A percentile compares a stretch with the other conserved stretches of the same genome.
Evolutionary conservation across 257 asterid species (phyloP).

Genomic region (Forsythia viridissima): DNA sequence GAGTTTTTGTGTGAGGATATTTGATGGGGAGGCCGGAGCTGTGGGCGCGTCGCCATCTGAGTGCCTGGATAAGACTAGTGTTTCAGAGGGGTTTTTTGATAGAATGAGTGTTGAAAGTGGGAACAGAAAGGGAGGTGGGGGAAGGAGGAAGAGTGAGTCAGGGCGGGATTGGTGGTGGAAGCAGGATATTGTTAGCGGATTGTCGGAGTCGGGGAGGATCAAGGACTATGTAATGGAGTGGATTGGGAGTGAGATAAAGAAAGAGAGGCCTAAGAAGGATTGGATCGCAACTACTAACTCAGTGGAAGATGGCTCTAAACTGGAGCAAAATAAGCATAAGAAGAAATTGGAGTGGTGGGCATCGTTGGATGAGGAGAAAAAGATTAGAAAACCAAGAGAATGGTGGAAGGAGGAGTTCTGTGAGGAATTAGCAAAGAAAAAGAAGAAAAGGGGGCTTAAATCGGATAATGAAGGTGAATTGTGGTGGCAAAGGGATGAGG

Average conservation of each 20-base stretch:
- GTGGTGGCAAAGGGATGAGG: constrained; percentile 90
- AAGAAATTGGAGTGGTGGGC: constrained; percentile 82
- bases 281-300: constrained; percentile 56
- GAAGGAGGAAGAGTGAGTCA: constrained; percentile 56
- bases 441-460: constrained; percentile 52
- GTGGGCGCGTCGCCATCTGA: constrained; percentile 45
- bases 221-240: constrained; percentile 95
- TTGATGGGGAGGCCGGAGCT: constrained; percentile 42
- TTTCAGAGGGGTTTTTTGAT: constrained; percentile 61
- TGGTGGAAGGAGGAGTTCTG: constrained; percentile 99
- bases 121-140: constrained; percentile 38
- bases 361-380: constrained; percentile 61
- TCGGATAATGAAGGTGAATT: constrained; percentile 43
- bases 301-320: constrained; percentile 28
- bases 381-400: constrained; percentile 65
- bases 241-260: constrained; percentile 87
- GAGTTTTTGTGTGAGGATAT: constrained; percentile 45
- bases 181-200: constrained; percentile 64
- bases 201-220: constrained; percentile 76
- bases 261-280: constrained; percentile 80
- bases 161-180: constrained; percentile 97
- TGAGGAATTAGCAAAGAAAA: constrained; percentile 75
- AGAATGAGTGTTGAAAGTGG: constrained; percentile 72
- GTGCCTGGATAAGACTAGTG: constrained; percentile 51
- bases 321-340: constrained; percentile 56